These are phyloP conservation scores for Herpotrichia juniperi DNA, from an alignment of 2,329 filamentous ascomycete genomes.

Conservation along the genomic window DNA sequence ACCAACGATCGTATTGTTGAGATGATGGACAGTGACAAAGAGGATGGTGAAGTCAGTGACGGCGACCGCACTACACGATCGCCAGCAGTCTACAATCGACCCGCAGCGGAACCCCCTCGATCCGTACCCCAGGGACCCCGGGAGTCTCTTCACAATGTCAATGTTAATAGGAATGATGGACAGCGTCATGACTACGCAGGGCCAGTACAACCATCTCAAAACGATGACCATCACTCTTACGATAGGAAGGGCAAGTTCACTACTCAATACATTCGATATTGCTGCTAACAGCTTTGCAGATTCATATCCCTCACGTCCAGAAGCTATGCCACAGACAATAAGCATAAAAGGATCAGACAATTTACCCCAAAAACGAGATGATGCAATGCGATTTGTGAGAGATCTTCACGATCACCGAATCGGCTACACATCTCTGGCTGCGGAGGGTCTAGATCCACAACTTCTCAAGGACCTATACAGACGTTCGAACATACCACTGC, in stretches of 20 bases:
- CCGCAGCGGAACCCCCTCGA: slow-evolving; percentile 23
- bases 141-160: neutral
- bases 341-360: neutral
- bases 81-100: slow-evolving; percentile 14
- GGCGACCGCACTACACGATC: slow-evolving; percentile 20
- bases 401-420: slow-evolving; percentile 65
- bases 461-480: slow-evolving; percentile 34
- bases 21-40: slow-evolving; percentile 55
- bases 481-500: slow-evolving; percentile 33
- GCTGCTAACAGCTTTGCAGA: neutral
- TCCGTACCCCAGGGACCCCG: slow-evolving; percentile 23
- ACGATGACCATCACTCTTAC: neutral
- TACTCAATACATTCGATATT: neutral
- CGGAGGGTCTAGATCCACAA: slow-evolving; percentile 33
- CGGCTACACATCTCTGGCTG: slow-evolving; percentile 70
- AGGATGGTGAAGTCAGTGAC: slow-evolving; percentile 83
- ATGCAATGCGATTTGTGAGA: slow-evolving; percentile 44
- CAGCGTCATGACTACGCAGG: neutral
- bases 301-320: neutral
- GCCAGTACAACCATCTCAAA: neutral
- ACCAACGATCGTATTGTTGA: slow-evolving; percentile 33
- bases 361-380: slow-evolving; percentile 33
- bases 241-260: neutral
- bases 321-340: neutral
- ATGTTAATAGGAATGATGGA: neutral